Evolutionary conservation across 768 basidiomycete genomes (phyloP), one percentile per base, ranked within the genome.

Genomic region (Serendipita vermifera): DNA sequence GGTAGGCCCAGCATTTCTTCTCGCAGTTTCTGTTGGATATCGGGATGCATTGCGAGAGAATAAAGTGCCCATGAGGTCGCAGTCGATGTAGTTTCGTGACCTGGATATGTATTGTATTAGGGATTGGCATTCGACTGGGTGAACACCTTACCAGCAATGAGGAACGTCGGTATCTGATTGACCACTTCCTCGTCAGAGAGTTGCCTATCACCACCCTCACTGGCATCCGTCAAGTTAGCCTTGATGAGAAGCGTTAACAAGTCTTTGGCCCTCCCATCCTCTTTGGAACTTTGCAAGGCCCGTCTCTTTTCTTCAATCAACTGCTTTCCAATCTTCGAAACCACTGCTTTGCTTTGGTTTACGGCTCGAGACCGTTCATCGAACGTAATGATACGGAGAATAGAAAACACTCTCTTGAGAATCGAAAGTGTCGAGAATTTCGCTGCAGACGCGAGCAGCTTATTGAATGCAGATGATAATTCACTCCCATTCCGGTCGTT

Each of bases 11-110:
- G 58, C 5, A 69, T 55, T 60, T 75, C 74, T 7, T 65, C 64
- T 5, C 73, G 65, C 5, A 75, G 65, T 54, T 65, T 64, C 15
- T 62, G 61, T 57, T 75, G 74, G 6, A 66, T 55, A 0, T 68
- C 66, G 0, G 67, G 68, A 35, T 66, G 54, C 36, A 65, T 65
- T 4, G 67, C 60, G 4, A 76, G 63, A 7, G 64, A 61, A 59
- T 67, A 71, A 5, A 73, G 59, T 13, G 64, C 62, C 69, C 70
- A 74, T 2, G 62, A 54, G 2, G 59, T 55, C 1, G 60, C 61
- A 9, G 61, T 55, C 32, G 60, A 58, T 24, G 66, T 67, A 14
- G 67, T 68, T 54, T 69, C 67, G 56, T 68, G 67, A 2, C 67
- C 67, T 51, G 3, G 22, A 70, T 63, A 41, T 67, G 13, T 13